Evolutionary conservation across 768 basidiomycete species (phyloP).

Genomic region (Suillus alpinus): DNA sequence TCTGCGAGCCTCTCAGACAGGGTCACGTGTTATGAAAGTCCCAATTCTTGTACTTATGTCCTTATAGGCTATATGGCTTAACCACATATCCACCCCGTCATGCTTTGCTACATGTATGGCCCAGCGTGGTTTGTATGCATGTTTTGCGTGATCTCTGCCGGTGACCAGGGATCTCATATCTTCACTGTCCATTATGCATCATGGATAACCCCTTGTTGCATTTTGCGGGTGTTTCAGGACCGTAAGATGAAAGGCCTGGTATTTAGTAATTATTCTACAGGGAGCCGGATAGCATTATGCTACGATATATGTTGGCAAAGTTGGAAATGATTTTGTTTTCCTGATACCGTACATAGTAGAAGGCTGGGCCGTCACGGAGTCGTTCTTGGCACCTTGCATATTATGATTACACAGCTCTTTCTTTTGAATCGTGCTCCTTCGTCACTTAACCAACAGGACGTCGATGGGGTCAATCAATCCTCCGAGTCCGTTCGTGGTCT

Average conservation of each 20-base stretch:
- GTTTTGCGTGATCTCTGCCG: neutral
- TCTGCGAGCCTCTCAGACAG: neutral
- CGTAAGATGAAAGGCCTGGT: neutral
- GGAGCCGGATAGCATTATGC: neutral
- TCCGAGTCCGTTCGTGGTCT: constrained; percentile 75
- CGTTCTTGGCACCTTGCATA: neutral
- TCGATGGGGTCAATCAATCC: constrained; percentile 3
- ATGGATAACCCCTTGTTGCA: neutral
- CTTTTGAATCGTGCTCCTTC: neutral
- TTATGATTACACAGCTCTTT: neutral
- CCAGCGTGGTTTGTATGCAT: neutral
- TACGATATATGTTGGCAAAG: neutral
- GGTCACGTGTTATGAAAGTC: neutral
- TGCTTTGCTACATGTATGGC: neutral
- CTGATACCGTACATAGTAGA: neutral
- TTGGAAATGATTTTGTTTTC: neutral
- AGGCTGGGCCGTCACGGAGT: no score
- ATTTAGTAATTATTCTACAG: neutral
- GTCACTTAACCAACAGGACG: neutral
- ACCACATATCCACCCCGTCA: neutral
- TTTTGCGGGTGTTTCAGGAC: no score
- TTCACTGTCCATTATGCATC: neutral
- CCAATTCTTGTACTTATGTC: neutral
- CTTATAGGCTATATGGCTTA: neutral
- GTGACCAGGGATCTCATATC: neutral